Evolutionary conservation across 2,329 filamentous ascomycete species (phyloP), one percentile per base, ranked within the genome.

Genomic region (Aspergillus japonicus): DNA sequence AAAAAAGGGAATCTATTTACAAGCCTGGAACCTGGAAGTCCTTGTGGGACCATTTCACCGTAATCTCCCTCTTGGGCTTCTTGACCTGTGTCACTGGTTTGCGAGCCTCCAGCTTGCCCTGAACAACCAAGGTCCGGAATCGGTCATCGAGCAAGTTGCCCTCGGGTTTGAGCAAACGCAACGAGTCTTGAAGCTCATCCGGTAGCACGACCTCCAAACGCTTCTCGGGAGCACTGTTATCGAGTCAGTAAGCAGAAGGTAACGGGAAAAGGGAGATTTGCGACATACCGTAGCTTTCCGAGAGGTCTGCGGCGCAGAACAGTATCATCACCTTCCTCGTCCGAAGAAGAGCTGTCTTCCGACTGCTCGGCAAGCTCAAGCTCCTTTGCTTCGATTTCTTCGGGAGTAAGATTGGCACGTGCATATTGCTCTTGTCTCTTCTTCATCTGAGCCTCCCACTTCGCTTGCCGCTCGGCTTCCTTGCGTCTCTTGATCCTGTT

Each of bases 31-130:
- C 77, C 68, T 82, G 83, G 77, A 96, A 99, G 75, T 99, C 95
- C 83, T 99, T 99, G 81, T 96, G 91, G 49, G 89, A 87, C 95
- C 95, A 99, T 80, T 98, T 99, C 85, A 98, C 95, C 6, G 92
- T 96, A 54, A 87, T 78, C 75, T 90, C 91, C 67, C 82, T 87
- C 83, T 88, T 93, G 64, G 86, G 85, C 81, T 95, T 91, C 83
- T 91, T 96, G 70, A 84, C 85, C 79, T 95, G 94, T 6, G 88
- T 85, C 59, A 94, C 85, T 55, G 88, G 88, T 73, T 89, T 89
- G 68, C 95, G 85, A 53, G 86, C 85, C 81, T 99, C 95, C 62
- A 99, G 79, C 79, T 95, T 96, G 61, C 95, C 95, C 64, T 92
- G 87, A 35, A 98, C 84, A 63, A 98, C 81, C 78, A 98, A 82